phyloP scores from a whole-genome alignment of 129 eudicot genomes.

The Flaveria linearis region DNA sequence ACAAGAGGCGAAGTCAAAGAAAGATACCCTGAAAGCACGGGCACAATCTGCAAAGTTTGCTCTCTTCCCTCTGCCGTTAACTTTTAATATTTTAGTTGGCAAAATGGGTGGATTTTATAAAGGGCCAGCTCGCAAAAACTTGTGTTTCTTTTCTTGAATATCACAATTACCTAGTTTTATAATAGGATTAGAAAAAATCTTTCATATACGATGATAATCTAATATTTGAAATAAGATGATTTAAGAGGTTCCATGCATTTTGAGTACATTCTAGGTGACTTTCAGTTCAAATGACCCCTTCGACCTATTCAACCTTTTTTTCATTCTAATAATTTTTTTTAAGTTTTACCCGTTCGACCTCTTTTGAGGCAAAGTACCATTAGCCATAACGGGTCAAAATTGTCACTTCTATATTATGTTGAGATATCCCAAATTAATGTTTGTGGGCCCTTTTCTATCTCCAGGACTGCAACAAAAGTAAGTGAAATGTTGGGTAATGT shows the following conservation, averaged over 20 bases:
- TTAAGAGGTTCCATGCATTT: background rate
- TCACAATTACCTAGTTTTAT: background rate
- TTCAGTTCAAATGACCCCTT: background rate
- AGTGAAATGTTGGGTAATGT: slow-evolving; percentile 94
- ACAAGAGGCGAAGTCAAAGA: slow-evolving; percentile 97
- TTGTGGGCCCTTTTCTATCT: background rate
- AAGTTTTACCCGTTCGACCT: background rate
- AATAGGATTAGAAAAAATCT: background rate
- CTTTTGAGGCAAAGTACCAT: background rate
- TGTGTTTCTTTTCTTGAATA: background rate
- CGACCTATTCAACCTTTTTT: background rate
- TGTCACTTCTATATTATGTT: background rate
- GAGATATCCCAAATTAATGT: background rate
- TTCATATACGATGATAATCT: background rate
- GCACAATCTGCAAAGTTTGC: slow-evolving; percentile 97
- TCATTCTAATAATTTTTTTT: background rate
- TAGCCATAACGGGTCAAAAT: slow-evolving; percentile 1
- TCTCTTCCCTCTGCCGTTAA: slow-evolving; percentile 15
- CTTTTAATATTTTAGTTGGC: slow-evolving; percentile 5
- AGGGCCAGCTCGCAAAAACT: background rate
- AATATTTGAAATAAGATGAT: background rate
- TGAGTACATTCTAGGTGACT: background rate
- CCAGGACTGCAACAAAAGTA: slow-evolving; percentile 90
- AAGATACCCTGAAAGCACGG: slow-evolving; percentile 96
- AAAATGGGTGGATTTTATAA: background rate